Conservation (phyloP, 1,139 yeast species). For the Hemisphaericaspora xylofermentans region DNA sequence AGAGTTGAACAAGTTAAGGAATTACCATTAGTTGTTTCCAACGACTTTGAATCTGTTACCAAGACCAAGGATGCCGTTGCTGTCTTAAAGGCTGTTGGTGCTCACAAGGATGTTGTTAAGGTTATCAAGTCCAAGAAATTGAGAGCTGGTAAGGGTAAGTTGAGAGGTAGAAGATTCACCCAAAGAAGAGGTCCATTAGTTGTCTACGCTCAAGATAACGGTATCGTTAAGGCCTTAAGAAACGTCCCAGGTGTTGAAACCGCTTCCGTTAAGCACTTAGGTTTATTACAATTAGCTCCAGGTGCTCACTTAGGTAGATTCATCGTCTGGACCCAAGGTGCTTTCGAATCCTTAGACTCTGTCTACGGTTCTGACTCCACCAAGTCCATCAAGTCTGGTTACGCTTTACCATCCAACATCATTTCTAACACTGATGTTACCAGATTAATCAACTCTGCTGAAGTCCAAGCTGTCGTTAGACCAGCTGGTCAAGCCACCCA, state of each 20-base stretch:
- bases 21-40: conserved; percentile 96
- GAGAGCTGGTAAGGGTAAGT: conserved; percentile 99
- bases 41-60: conserved; percentile 87
- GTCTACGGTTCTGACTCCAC: conserved; percentile 95
- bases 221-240: conserved; percentile 98
- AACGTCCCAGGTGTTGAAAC: conserved; percentile 99
- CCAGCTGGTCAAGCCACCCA: conserved; percentile 94
- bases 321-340: conserved; percentile 99
- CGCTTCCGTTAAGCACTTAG: conserved; percentile 87
- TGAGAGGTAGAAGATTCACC: conserved; percentile 99
- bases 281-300: conserved; percentile 98
- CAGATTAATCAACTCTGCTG: conserved; percentile 98
- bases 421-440: conserved; percentile 93
- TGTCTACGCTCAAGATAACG: conserved; percentile 97
- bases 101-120: conserved; percentile 97
- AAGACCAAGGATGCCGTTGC: conserved; percentile 99
- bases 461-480: conserved; percentile 95
- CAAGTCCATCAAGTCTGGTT: conserved; percentile 83
- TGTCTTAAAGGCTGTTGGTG: conserved; percentile 97
- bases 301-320: conserved; percentile 99
- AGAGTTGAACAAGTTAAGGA: conserved; percentile 97
- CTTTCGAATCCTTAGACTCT: conserved; percentile 94
- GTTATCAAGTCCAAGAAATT: conserved; percentile 97
- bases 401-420: conserved; percentile 92
- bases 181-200: conserved; percentile 99